Base-by-base conservation (phyloP, 2,329 filamentous ascomycete genomes). In the Cryphonectria carpinicola region DNA sequence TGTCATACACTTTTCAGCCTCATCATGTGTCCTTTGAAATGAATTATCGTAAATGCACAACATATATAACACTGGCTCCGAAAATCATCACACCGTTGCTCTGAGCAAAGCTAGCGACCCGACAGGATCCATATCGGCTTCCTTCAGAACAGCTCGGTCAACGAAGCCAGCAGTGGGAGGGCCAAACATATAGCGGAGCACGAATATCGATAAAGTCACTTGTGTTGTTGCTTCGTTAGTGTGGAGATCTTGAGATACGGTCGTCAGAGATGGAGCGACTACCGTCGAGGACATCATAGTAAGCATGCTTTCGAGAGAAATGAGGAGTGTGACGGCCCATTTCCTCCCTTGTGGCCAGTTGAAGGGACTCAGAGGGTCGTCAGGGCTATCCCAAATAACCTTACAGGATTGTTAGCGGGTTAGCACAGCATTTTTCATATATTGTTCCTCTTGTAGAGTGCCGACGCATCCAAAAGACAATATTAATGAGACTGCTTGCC, bases 281-380 rank as follows among this genome's bases (percentile, higher is more conserved):
- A 81, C 81, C 63, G 77, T 78, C 1, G 80, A 78, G 0, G 80
- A 78, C 77, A 82, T 79, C n/a, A 78, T 72, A 0, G 79, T 81
- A 8, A 81, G 77, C 8, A 82, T 77, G n/a, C 80, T 75, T 5
- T 78, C 76, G 3, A 78, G 71, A 0, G 80, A 81, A 56, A 77
- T 75, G 39, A 82, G 71, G 35, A 81, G 43, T 5, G 74, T 77
- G 37, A 78, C 77, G 2, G 68, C 46, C 62, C 72, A 39, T 41
- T 74, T 74, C 61, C 69, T 70, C 61, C 28, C 66, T 3, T 67
- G 28, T 6, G 68, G 37, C 73, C 73, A 74, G 63, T 74, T 74
- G 65, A 73, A 72, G 2, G 72, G 73, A 32, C 74, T 61, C 22
- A 65, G 22, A n/a, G 73, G 70, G 46, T 74, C 73, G 14, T 69